A percentile compares a stretch with the other conserved stretches of the same genome.
phyloP scores from a whole-genome alignment of 306 rosid species.

The Prinsepia uniflora region DNA sequence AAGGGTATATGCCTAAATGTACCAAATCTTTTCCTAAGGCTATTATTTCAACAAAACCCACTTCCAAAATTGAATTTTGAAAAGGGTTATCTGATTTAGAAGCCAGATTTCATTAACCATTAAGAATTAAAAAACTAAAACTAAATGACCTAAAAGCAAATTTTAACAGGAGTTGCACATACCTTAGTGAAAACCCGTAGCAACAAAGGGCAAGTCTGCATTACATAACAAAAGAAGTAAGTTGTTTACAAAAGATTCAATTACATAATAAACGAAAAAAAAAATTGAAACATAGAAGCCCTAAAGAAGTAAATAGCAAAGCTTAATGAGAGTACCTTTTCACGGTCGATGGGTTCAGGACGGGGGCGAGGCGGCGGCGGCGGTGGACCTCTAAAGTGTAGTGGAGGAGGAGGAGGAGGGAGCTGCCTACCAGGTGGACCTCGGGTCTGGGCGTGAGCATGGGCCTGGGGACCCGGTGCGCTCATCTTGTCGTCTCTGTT shows the following conservation, averaged over 20 bases:
- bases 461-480: slow-evolving; percentile 10
- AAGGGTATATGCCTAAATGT: not conserved
- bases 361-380: slow-evolving; percentile 37
- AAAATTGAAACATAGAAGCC: not conserved
- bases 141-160: not conserved
- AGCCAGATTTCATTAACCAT: not conserved
- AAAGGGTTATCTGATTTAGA: not conserved
- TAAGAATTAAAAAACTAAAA: not conserved
- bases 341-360: slow-evolving; percentile 46
- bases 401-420: slow-evolving; percentile 32
- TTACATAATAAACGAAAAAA: not conserved
- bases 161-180: not conserved
- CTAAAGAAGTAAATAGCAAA: not conserved
- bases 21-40: not conserved
- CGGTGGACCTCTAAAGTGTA: slow-evolving; percentile 36
- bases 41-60: not conserved
- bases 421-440: slow-evolving; percentile 8
- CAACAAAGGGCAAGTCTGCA: slow-evolving; percentile 86
- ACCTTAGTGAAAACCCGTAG: slow-evolving; percentile 96
- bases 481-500: slow-evolving; percentile 39
- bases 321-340: slow-evolving; percentile 26
- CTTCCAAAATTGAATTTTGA: not conserved
- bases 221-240: not conserved
- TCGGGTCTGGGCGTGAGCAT: slow-evolving; percentile 22
- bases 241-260: not conserved